Evolutionary conservation across 2,329 filamentous ascomycete species (phyloP), one percentile per base, ranked within the genome.

Genomic region (Rutstroemia sp.): DNA sequence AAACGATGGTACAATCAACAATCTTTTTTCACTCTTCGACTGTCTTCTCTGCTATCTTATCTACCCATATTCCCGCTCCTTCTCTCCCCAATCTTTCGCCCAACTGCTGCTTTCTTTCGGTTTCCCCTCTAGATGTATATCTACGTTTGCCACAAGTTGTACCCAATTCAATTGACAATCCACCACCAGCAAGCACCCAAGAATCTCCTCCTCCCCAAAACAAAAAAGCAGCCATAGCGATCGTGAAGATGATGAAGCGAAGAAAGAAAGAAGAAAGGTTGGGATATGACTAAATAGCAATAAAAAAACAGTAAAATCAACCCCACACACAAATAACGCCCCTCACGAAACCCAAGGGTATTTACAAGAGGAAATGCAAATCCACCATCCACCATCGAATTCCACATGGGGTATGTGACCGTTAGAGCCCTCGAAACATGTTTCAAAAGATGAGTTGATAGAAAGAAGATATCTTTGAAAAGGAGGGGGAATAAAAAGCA

Each of bases 301-400:
- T 4, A 30, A 39, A 47, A 10, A 6, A 17, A 42, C 21, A 17
- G 2, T 48, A 40, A 30, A 30, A 7, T 6, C 2, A 6, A 40
- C 12, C 44, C 12, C 44, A 17, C 30, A 14, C 21, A 39, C 9
- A 25, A 9, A 25, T 48, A 34, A 23, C 34, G 42, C 44, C 44
- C 23, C 27, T 27, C 44, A 54, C 44, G 19, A 49, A 49, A 48
- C 34, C 51, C 23, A 48, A 54, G 51, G 51, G 51, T 54, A 54
- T 54, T 54, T 49, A 54, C 51, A 54, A 49, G 51, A 54, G 44
- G 25, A 54, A 54, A 49, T 40, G 51, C 51, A 34, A 49, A 48
- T 23, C 44, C 17, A 17, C 44, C 44, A 54, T 48, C 44, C 21
- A 48, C 48, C 25, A 8, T 54, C 34, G 21, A 54, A 54, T 21